Evolutionary conservation across 1,139 yeast species (phyloP).

Genomic region (Suhomyces coccinellae): DNA sequence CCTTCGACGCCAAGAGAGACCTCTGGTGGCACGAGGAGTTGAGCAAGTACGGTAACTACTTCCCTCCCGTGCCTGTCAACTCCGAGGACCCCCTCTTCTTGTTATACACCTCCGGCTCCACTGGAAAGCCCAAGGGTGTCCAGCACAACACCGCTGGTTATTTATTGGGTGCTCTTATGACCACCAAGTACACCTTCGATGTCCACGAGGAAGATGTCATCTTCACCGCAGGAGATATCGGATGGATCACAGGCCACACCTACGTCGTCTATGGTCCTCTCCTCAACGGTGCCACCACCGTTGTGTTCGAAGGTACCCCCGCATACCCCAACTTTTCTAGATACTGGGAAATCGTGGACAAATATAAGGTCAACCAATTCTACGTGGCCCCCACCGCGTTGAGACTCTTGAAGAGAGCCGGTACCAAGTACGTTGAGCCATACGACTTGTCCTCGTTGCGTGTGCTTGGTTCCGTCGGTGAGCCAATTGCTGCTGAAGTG

Average conservation of each 20-base stretch:
- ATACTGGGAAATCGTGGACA: constrained; percentile 81
- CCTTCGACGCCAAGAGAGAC: constrained; percentile 63
- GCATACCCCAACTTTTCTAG: constrained; percentile 79
- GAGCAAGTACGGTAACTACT: constrained; percentile 62
- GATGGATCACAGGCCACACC: constrained; percentile 89
- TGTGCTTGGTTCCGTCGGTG: constrained; percentile 85
- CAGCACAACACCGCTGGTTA: constrained; percentile 81
- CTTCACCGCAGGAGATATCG: constrained; percentile 86
- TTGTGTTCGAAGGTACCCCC: constrained; percentile 85
- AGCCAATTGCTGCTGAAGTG: constrained; percentile 89
- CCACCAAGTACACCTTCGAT: constrained; percentile 76
- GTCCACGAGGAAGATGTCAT: constrained; percentile 69
- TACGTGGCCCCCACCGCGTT: constrained; percentile 91
- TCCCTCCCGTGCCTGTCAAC: constrained; percentile 59
- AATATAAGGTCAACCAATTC: constrained; percentile 76
- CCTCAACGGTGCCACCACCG: constrained; percentile 75
- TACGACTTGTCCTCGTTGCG: constrained; percentile 67
- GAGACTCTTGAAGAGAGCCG: constrained; percentile 80
- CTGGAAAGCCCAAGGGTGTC: constrained; percentile 70
- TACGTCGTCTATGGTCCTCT: constrained; percentile 83
- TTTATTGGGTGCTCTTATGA: constrained; percentile 65
- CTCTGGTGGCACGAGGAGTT: constrained; percentile 82
- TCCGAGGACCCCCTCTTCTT: constrained; percentile 65
- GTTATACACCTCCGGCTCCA: constrained; percentile 67
- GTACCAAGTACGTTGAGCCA: constrained; percentile 63